Evolutionary conservation across 2,329 filamentous ascomycete genomes (phyloP), one percentile per base, ranked within the genome.

Genomic region (Fusarium succisae): DNA sequence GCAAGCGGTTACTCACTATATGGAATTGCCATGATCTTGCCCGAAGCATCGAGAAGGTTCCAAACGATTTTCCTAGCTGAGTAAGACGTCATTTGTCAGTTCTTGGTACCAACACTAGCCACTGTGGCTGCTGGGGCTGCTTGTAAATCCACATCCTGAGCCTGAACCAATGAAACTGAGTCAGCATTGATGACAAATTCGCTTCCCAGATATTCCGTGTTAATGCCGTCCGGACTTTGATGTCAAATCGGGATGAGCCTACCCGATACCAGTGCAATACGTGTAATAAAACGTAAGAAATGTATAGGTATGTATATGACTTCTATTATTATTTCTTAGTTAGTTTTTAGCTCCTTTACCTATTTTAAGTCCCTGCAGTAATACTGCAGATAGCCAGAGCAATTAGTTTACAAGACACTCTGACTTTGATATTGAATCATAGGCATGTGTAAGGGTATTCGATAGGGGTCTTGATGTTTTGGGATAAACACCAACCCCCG

Each of bases 61-160:
- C 20, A 8, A 20, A 3, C 7, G 5, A 14, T n/a, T 47, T 45
- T 45, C 39, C 28, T 3, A 11, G 63, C 39, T 67, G n/a, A 67
- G 45, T 67, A 22, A 53, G 24, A 66, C 5, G 32, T 32, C 20
- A 66, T 67, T 67, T 67, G 64, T 67, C 64, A 67, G 61, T 9
- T 6, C 2, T 6, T 11, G 2, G 9, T 18, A 14, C 22, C 3
- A 45, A 6, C 22, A 26, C 12, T 9, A 51, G 62, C 64, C 65
- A 67, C 65, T 41, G 53, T 67, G 65, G 65, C 65, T 17, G 32
- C 1, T 30, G 8, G 1, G 11, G 5, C 4, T 60, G 28, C 24
- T 53, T 47, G 8, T 1, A 39, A 60, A 47, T 67, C 39, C 32
- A 45, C 38, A 24, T 14, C 20, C 26, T 8, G 10, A 30, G n/a